Evolutionary conservation across 2,329 filamentous ascomycete species (phyloP), one percentile per base, ranked within the genome.

Genomic region (Dendrostoma leiphaemia): DNA sequence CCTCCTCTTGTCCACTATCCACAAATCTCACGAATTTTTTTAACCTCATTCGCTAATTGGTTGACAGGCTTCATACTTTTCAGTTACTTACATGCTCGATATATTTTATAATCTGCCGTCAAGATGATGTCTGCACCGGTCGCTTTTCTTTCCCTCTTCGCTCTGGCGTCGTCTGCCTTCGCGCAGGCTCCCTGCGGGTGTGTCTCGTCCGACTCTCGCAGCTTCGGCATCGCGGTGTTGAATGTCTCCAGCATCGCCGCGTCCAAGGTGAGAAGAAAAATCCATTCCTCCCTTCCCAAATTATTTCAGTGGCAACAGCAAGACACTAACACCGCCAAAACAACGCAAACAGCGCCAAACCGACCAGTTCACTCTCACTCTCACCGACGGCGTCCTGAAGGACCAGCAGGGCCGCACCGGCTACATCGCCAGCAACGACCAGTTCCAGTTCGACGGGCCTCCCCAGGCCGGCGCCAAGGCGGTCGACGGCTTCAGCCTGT

Each of bases 371-470:
- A 5, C 34, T 37, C 6, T 37, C 4, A 15, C 34, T 15, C 81
- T 95, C 48, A 65, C 75, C 28, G 74, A 87, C 57, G 85, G 88
- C 53, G 69, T 86, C 37, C 79, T 93, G 31, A 81, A 71, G 24
- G 90, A 95, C 62, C 70, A 77, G 24, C 68, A 83, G 59, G 77
- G 75, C 52, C 86, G 90, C 61, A 90, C 80, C 34, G 90, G 89
- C 10, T 90, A 91, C 73, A 88, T 95, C 63, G 89, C 88, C n/a
- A 77, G 83, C 65, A 94, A 93, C 81, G 82, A 78, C 69, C 91
- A 95, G 70, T 88, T 91, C 75, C 88, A 91, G 70, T 91, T 91
- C 64, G 88, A 91, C 63, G 71, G 61, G 1, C 86, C 87, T 15
- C 78, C 84, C 1, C 90, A 95, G 72, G 75, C 82, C 6, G 87